Percentiles rank a stretch among this genome's conserved stretches.
These are phyloP conservation scores for Botrytis deweyae DNA, from an alignment of 2,329 filamentous ascomycete species.

Conservation along the genomic window DNA sequence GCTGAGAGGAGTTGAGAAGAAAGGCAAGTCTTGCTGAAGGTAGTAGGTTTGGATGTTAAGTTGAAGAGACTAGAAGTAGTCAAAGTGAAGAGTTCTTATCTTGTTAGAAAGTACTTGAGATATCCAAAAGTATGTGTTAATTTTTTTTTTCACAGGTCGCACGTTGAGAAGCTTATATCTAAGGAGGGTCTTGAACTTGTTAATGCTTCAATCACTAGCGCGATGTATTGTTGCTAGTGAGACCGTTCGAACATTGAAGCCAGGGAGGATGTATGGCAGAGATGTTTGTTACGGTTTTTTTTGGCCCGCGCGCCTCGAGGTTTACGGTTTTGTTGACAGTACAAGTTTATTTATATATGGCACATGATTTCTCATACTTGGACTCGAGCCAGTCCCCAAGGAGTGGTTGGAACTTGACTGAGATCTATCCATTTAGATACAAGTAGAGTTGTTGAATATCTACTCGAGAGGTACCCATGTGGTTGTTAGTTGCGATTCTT, in stretches of 20 bases:
- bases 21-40: neutral
- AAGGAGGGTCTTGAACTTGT: neutral
- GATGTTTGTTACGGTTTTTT: neutral
- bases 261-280: neutral
- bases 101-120: neutral
- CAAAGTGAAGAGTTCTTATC: neutral
- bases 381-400: too few relatives aligned
- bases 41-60: neutral
- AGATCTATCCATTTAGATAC: neutral
- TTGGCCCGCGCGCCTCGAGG: neutral
- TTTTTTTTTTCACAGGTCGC: neutral
- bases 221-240: neutral
- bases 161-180: neutral
- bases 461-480: neutral
- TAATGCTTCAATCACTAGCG: neutral
- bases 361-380: neutral
- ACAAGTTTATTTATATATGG: neutral
- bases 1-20: neutral
- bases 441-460: neutral
- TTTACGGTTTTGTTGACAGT: neutral
- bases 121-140: neutral
- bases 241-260: neutral
- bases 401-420: too few relatives aligned
- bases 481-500: neutral
- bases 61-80: neutral